These are phyloP conservation scores for Diospyros lotus DNA, from an alignment of 148 eudicot species.

Conservation along the genomic window DNA sequence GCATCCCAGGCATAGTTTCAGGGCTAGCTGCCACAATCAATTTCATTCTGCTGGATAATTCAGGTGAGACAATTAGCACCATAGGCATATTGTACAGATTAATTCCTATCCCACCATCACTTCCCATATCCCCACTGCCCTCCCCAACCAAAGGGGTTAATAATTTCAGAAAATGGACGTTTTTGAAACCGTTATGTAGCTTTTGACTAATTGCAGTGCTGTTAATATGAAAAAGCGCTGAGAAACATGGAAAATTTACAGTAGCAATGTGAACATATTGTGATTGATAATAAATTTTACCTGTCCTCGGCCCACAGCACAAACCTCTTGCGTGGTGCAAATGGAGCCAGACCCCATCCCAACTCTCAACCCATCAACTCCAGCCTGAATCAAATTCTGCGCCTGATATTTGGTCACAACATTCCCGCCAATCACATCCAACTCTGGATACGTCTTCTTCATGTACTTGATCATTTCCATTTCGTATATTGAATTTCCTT, in stretches of 20 bases:
- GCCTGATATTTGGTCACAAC: conserved; percentile 84
- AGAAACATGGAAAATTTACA: no score
- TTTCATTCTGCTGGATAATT: background rate
- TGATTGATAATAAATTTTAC: conserved; percentile 23
- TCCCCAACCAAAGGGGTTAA: background rate
- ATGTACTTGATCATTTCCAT: conserved; percentile 86
- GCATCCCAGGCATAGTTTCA: background rate
- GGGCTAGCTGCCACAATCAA: background rate
- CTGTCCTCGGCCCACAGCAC: conserved; percentile 99
- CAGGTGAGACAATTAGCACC: background rate
- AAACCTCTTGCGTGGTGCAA: conserved; percentile 96
- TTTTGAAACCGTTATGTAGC: background rate
- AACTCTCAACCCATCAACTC: conserved; percentile 87
- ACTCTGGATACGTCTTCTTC: conserved; percentile 55
- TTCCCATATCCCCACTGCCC: background rate
- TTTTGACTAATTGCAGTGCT: background rate
- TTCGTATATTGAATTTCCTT: conserved; percentile 83
- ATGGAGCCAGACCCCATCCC: conserved; percentile 99
- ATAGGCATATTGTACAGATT: background rate
- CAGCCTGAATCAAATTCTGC: conserved; percentile 80
- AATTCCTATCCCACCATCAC: background rate
- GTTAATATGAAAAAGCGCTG: background rate
- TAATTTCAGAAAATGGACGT: background rate
- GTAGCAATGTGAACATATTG: no score
- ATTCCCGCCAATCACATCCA: conserved; percentile 92